These are phyloP conservation scores for Rosa rugosa DNA, from an alignment of 306 rosid genomes.

Conservation along the genomic window DNA sequence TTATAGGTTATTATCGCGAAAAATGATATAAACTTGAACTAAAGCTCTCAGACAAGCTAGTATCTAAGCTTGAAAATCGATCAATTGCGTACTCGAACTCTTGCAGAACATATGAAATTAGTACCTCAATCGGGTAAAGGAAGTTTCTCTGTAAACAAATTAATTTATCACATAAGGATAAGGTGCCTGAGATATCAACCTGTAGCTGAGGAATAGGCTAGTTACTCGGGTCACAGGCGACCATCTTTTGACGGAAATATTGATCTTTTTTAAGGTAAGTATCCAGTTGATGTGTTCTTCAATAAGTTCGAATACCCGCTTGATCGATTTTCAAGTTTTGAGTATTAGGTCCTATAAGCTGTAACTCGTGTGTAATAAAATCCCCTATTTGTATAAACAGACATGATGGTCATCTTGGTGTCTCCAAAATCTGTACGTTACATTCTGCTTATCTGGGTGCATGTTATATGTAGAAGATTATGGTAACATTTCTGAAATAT, in stretches of 20 bases:
- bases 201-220: background rate
- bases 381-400: background rate
- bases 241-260: background rate
- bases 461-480: background rate
- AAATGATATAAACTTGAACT: background rate
- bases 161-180: background rate
- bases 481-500: background rate
- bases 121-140: background rate
- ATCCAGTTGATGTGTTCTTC: background rate
- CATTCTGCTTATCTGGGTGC: background rate
- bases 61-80: background rate
- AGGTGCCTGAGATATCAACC: background rate
- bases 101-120: background rate
- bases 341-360: background rate
- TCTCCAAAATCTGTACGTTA: constrained; percentile 1
- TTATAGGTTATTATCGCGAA: background rate
- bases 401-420: background rate
- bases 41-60: background rate
- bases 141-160: background rate
- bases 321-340: background rate
- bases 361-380: background rate
- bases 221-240: background rate
- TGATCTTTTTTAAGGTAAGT: background rate
- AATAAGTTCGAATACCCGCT: background rate
- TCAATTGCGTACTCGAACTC: background rate